Base-by-base conservation (phyloP, 2,329 filamentous ascomycete species). In the Colletotrichum simmondsii region DNA sequence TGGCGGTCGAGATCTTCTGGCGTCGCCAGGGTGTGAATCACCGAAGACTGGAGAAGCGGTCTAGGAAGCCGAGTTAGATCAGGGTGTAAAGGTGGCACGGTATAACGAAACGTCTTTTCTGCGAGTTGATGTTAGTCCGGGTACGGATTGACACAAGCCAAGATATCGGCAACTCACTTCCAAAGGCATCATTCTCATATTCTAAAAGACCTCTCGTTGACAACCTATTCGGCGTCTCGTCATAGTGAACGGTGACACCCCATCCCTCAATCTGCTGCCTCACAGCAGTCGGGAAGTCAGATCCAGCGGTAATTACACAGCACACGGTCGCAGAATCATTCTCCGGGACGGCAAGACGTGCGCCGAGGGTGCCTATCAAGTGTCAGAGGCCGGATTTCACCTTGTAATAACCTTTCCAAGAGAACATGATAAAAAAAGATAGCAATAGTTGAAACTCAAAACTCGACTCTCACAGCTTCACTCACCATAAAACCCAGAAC, bases 401-500 rank as follows among this genome's bases (percentile, higher is more conserved):
- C 11, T 3, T 35, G 2, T 8, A 3, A 35, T 5, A 35, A 8
- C 32, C 32, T 35, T 35, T 49, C 16, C 19, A n/a, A 28, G 1
- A 7, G 8, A 16, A 5, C 24, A 4, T 30, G 28, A 6, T 35
- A n/a, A 22, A 19, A 19, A 49, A 16, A 26, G 11, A 30, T 0
- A 28, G 24, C 14, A 26, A 16, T 4, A 5, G 10, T 0, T 8
- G 16, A 19, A 42, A 61, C n/a, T 19, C 6, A 5, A 14, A 32
- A 24, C 10, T 30, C 6, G 1, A 35, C 11, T 32, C 6, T 49
- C 19, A 24, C n/a, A 22, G 6, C 11, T 5, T 37, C 22, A 60
- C 52, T 32, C 16, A 66, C 73, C 37, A 52, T 66, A 70, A 19
- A 73, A 65, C 14, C 61, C 65, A n/a, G 73, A 69, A 8, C 73